Evolutionary conservation across 2,329 filamentous ascomycete genomes (phyloP).

Genomic region (Hypoxylon sp.): DNA sequence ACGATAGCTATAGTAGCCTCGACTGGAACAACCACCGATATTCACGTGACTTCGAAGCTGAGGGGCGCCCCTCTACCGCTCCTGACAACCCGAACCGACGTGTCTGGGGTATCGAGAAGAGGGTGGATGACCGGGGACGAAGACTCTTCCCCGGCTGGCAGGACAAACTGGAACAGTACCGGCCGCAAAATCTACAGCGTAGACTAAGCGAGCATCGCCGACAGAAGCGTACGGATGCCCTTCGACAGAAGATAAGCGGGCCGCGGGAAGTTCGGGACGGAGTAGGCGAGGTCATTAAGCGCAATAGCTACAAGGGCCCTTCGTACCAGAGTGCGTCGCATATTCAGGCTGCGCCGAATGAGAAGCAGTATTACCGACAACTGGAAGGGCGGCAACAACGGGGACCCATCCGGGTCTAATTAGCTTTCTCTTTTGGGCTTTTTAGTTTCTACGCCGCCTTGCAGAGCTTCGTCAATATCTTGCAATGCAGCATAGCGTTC

Average conservation of each 20-base stretch:
- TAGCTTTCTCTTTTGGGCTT: neutral
- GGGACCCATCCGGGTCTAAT: conserved; percentile 24
- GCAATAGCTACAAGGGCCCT: conserved; percentile 59
- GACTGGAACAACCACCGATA: conserved; percentile 44
- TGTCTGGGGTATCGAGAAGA: conserved; percentile 53
- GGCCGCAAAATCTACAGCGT: conserved; percentile 67
- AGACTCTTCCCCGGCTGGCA: conserved; percentile 59
- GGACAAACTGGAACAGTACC: conserved; percentile 65
- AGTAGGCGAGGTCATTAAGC: conserved; percentile 69
- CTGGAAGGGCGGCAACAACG: conserved; percentile 21
- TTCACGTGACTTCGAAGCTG: conserved; percentile 45
- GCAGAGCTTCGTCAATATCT: neutral
- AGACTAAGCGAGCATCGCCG: conserved; percentile 71
- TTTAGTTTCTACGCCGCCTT: neutral
- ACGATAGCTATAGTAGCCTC: conserved; percentile 59
- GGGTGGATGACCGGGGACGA: conserved; percentile 53
- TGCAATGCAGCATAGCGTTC: neutral
- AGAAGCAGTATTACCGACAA: conserved; percentile 26
- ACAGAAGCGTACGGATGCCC: conserved; percentile 71
- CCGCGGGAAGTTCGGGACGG: conserved; percentile 72
- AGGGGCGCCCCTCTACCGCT: conserved; percentile 58
- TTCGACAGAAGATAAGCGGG: conserved; percentile 73
- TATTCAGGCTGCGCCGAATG: conserved; percentile 20
- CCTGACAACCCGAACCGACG: conserved; percentile 51
- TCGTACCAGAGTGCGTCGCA: conserved; percentile 51